Evolutionary conservation across 306 rosid genomes (phyloP), one percentile per base, ranked within the genome.

Genomic region (Ziziphus jujuba): DNA sequence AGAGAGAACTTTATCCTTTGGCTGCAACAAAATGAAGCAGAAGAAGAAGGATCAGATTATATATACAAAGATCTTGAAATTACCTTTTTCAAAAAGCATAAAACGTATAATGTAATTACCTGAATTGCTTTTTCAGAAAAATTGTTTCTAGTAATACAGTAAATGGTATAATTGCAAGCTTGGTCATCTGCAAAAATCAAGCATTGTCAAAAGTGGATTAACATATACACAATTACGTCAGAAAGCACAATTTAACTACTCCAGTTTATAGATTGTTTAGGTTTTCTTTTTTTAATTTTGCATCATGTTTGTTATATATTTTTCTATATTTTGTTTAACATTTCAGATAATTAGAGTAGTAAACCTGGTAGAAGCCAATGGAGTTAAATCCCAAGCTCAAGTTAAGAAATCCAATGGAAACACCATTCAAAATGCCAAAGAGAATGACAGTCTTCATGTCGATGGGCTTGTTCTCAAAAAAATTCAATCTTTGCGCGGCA

Each of bases 161-260:
- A 79, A 93, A 93, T 55, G 99, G 99, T 80, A 93, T 93, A 72
- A 93, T 88, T 63, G 99, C 99, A 77, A 93, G 99, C 81, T 93
- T 93, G 57, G 99, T 93, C 99, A 93, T 93, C 99, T 93, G 87
- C 78, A 73, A 56, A 64, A 56, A n/a, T 10, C 1, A 8, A 63
- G 21, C 6, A 63, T 8, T 6, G 14, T 23, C 17, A 16, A 49
- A 47, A 9, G 36, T 63, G 16, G 33, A 19, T 49, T 43, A 59
- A 53, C 36, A 49, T 23, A 57, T 47, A 69, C 0, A 15, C 16
- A 49, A 2, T 49, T 49, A 7, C 6, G 9, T 36, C 43, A 36
- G 11, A 11, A 36, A 36, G 40, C 40, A 35, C 40, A 35, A 35
- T 35, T 35, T 5, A 35, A 11, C 9, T 11, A 36, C 14, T 11